Base-by-base conservation (phyloP, 768 basidiomycete genomes). In the Pholiota conissans region DNA sequence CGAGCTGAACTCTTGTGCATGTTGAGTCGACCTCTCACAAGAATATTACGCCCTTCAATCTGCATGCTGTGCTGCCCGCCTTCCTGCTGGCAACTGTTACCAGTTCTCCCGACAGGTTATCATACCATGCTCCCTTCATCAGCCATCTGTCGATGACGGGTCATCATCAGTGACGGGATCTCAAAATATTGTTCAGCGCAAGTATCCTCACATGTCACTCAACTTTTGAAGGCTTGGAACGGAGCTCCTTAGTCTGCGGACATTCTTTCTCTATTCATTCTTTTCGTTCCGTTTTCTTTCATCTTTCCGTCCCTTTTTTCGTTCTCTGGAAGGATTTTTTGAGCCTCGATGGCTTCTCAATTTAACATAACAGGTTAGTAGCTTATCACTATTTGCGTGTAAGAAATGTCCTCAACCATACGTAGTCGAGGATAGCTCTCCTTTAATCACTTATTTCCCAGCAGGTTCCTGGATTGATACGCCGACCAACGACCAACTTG, bases 361-460 rank as follows among this genome's bases (percentile, higher is more conserved):
- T 30, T 37, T 34, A 74, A 76, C 58, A 62, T 81, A 45, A 74
- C 75, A 59, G 74, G 80, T 80, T 30, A 8, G n/a, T n/a, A n/a
- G 39, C 55, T 59, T 35, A 0, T 6, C 13, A 18, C 18, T 16
- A 28, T 14, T 40, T 13, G 37, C 16, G 3, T 20, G 22, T 10
- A 22, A 45, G 42, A 39, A 11, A 30, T 24, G 0, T 13, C 40
- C 28, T n/a, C 48, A 30, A 40, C 16, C 48, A n/a, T 57, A 86
- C 48, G 14, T 57, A 86, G 84, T 81, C 64, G 83, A 84, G 63
- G 83, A 85, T 63, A 71, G 75, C 66, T 83, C 83, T 60, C 81
- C 83, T 67, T 72, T 84, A 56, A 76, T 85, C 65, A 63, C 73
- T 56, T 85, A 84, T 63, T 65, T 70, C 28, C 83, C 83, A 57